Percentiles rank a stretch among this genome's conserved stretches.
Evolutionary conservation across 305 asterid species (phyloP).

Genomic region (Ajuga reptans): DNA sequence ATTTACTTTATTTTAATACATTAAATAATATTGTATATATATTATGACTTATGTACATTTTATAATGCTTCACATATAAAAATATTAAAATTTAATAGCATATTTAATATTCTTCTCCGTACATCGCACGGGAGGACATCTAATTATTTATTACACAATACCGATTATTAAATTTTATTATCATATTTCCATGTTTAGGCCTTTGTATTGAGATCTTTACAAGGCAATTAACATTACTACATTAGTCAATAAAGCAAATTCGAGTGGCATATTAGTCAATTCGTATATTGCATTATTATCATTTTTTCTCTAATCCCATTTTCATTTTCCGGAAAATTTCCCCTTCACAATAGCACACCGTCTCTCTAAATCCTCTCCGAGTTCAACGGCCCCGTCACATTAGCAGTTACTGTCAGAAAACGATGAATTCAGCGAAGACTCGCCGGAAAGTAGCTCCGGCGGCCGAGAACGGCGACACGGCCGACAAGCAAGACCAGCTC

Average conservation of each 20-base stretch:
- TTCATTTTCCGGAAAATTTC: background rate
- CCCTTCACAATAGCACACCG: background rate
- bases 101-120: too few species aligned
- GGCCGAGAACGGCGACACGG: conserved; percentile 58
- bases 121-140: too few species aligned
- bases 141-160: too few species aligned
- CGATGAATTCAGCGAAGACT: conserved; percentile 48
- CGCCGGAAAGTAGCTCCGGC: conserved; percentile 82
- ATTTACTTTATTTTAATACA: too few species aligned
- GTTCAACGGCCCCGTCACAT: conserved; percentile 33
- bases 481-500: conserved; percentile 85
- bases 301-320: background rate
- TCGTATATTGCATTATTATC: background rate
- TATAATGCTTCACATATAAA: too few species aligned
- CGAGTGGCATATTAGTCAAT: conserved; percentile 15
- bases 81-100: too few species aligned
- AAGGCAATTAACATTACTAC: too few species aligned
- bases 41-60: too few species aligned
- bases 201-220: too few species aligned
- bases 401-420: conserved; percentile 31
- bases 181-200: too few species aligned
- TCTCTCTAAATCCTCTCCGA: conserved; percentile 46
- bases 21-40: too few species aligned
- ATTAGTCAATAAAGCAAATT: background rate
- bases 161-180: too few species aligned